Base-by-base conservation (phyloP, 371 early-diverging fungal species). In the Mucor indicus region DNA sequence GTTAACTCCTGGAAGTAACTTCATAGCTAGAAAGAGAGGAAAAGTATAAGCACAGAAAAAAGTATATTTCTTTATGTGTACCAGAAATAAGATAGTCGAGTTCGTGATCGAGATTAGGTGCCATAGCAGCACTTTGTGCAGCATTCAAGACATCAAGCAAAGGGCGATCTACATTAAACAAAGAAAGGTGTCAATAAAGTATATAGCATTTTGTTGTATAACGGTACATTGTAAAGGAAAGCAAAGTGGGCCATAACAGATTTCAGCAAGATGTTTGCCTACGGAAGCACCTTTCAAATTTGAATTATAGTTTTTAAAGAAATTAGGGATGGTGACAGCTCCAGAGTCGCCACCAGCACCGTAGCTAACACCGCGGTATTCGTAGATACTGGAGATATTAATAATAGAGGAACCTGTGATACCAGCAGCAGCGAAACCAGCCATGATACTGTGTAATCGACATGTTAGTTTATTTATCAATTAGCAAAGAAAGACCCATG, bases 381-480 rank as follows among this genome's bases (percentile, higher is more conserved):
- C 70, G 38, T 57, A 43, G 2, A 72, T 27, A n/a, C 57, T 64
- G 1, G 59, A 48, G 6, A 49, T 22, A 30, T 63, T 67, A 4
- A 71, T 15, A 29, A 67, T 60, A 12, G 40, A 46, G 11, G 42
- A 36, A 11, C 48, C 60, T 35, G 65, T 54, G 21, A 70, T 48
- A 8, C 75, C 75, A 22, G 62, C 60, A 19, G 72, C 75, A 38
- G 62, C 84, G 57, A 85, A 85, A 17, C 73, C 88, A 6, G 88
- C 84, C 50, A 83, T 79, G 22, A 84, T 80, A 41, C 83, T 82
- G 41, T 16, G n/a, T n/a, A n/a, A n/a, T n/a, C n/a, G n/a, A n/a
- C n/a, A n/a, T n/a, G n/a, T n/a, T n/a, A n/a, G n/a, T n/a, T n/a
- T n/a, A n/a, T n/a, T n/a, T n/a, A n/a, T n/a, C n/a, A n/a, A n/a